These are phyloP conservation scores for Alternaria solani DNA, from an alignment of 2,329 filamentous ascomycete species.

Conservation along the genomic window DNA sequence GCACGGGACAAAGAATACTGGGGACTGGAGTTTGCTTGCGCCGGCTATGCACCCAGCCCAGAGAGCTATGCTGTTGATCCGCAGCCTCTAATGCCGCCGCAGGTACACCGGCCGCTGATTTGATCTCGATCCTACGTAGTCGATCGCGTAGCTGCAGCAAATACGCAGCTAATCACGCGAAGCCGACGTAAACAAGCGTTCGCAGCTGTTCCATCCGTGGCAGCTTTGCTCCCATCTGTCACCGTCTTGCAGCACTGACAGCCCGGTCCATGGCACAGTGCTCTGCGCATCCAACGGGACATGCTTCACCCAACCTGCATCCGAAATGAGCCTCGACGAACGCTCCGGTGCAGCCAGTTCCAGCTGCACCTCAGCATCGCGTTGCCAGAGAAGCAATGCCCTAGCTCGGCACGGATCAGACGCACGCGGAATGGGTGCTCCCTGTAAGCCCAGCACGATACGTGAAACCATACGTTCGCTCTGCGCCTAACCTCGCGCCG, in stretches of 20 bases:
- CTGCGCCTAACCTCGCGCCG: constrained; percentile 34
- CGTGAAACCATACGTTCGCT: constrained; percentile 38
- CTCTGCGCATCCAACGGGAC: constrained; percentile 17
- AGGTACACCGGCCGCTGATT: constrained; percentile 23
- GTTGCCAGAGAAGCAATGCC: constrained; percentile 34
- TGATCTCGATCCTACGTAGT: constrained; percentile 19
- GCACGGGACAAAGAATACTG: constrained; percentile 27
- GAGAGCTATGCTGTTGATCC: constrained; percentile 30
- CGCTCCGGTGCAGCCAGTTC: constrained; percentile 18
- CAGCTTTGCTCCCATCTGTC: neutral
- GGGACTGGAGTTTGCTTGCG: constrained; percentile 31
- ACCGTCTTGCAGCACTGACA: neutral
- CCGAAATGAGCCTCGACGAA: constrained; percentile 20
- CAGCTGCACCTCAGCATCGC: constrained; percentile 24
- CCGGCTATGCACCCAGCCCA: constrained; percentile 28
- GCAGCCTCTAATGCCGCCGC: constrained; percentile 24
- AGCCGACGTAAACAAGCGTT: constrained; percentile 25
- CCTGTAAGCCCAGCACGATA: constrained; percentile 26
- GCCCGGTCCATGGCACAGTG: neutral
- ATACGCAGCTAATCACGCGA: constrained; percentile 14
- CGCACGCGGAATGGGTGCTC: constrained; percentile 32
- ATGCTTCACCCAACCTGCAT: constrained; percentile 22
- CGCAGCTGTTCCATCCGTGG: constrained; percentile 7
- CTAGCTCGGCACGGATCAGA: constrained; percentile 30
- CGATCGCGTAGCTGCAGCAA: constrained; percentile 16